Base-by-base conservation (phyloP, 345 rosid genomes). In the Nephelium lappaceum region DNA sequence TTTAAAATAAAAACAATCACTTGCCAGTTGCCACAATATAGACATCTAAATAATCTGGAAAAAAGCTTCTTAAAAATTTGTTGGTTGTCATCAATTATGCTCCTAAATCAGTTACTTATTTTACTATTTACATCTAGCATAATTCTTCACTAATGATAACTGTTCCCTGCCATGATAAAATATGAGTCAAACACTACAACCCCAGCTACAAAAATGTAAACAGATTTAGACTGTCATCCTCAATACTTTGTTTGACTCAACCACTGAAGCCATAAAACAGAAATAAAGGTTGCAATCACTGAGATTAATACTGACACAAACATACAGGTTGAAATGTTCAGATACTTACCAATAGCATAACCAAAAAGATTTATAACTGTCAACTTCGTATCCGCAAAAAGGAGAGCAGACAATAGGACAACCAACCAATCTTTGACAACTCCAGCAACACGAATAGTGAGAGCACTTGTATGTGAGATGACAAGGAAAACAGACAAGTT, bases 401-500 rank as follows among this genome's bases (percentile, higher is more conserved):
- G 89, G 80, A 92, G 88, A 51, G 99, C 97, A 72, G 99, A 95
- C 66, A 95, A 81, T 84, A 93, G 82, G 77, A 95, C 99, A 73
- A 95, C 99, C 72, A 95, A 94, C 99, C 99, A 95, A 77, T 95
- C 99, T 91, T 95, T 95, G 86, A 95, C 97, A 75, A 95, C 98
- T 58, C 99, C 99, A 84, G 99, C 98, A 45, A 95, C 99, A 62
- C 99, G 97, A 78, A 95, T 95, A 79, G 98, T 95, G 78, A 95
- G 89, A 79, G 99, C 99, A 72, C 99, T 95, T 27, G 99, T 95
- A 78, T 93, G 99, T 25, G 98, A 93, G 80, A 95, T 95, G 85
- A 95, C 98, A 36, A 95, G 83, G 87, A 95, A 95, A 77, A 95
- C 99, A 25, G 99, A 95, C 78, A 95, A 88, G 92, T 95, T 95